Conservation (phyloP, 2,329 filamentous ascomycete genomes). For the Hypomyces perniciosus region DNA sequence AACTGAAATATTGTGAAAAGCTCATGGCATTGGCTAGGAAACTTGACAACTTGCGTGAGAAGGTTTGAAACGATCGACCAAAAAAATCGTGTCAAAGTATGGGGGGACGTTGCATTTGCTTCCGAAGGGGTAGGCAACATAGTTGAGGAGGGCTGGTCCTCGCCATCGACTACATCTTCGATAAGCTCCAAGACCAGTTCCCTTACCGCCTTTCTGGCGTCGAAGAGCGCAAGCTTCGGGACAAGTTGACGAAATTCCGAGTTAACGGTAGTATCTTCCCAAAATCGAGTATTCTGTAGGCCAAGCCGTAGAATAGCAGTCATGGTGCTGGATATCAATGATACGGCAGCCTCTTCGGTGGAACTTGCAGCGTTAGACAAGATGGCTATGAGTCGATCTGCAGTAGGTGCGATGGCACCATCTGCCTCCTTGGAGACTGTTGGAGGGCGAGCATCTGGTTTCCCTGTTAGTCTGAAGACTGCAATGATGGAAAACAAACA, state of each 20-base stretch:
- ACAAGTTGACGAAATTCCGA: conserved; percentile 19
- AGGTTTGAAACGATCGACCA: conserved; percentile 29
- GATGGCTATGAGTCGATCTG: conserved; percentile 20
- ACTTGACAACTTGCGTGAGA: conserved; percentile 25
- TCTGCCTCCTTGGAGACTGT: neutral
- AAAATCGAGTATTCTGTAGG: conserved; percentile 23
- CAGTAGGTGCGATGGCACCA: conserved; percentile 1
- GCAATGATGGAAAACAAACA: conserved; percentile 5
- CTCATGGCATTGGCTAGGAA: conserved; percentile 37
- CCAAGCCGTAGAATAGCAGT: conserved; percentile 25
- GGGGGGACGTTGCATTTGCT: neutral
- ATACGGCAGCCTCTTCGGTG: conserved; percentile 19
- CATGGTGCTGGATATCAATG: conserved; percentile 23
- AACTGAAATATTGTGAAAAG: conserved; percentile 37
- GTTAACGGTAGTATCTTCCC: conserved; percentile 21
- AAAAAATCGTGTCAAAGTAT: conserved; percentile 21
- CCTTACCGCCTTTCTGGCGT: conserved; percentile 23
- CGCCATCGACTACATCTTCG: conserved; percentile 21
- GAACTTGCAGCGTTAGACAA: conserved; percentile 20
- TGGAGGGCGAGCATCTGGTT: neutral
- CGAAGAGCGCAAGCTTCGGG: conserved; percentile 22
- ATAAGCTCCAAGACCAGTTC: conserved; percentile 28
- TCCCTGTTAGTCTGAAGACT: neutral
- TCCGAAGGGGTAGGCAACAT: neutral
- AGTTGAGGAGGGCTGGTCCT: conserved; percentile 6